A percentile compares a stretch with the other conserved stretches of the same genome.
Evolutionary conservation across 768 basidiomycete genomes (phyloP).

Genomic region (Crepidotus variabilis): DNA sequence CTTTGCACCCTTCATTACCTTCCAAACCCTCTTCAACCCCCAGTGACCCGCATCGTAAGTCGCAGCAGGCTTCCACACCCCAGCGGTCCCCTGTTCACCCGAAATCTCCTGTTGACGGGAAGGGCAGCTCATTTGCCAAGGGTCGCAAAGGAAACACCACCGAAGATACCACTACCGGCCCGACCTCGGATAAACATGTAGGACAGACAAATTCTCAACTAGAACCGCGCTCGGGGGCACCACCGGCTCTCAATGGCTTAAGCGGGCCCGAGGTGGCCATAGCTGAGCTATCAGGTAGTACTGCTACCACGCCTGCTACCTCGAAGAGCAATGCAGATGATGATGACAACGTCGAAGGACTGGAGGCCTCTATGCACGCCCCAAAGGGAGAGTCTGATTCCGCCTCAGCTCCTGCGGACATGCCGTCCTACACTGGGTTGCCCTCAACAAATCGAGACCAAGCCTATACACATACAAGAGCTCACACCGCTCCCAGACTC

Average conservation of each 20-base stretch:
- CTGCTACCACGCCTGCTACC: slow-evolving; percentile 1
- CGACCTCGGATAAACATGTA: too few species aligned
- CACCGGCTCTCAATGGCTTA: too few species aligned
- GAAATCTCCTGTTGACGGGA: not conserved
- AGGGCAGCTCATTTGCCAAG: not conserved
- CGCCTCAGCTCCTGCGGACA: slow-evolving; percentile 35
- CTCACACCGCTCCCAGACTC: slow-evolving; percentile 53
- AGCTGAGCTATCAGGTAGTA: not conserved
- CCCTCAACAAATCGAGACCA: slow-evolving; percentile 24
- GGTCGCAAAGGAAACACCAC: not conserved
- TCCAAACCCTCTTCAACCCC: slow-evolving; percentile 35
- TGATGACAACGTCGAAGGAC: slow-evolving; percentile 11
- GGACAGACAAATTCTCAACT: too few species aligned
- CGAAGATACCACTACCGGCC: too few species aligned
- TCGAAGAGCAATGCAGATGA: slow-evolving; percentile 10
- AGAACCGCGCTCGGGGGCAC: too few species aligned
- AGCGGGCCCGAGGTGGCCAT: slow-evolving; percentile 8
- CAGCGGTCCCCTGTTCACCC: slow-evolving; percentile 12
- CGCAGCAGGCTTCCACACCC: slow-evolving; percentile 18
- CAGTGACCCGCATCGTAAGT: slow-evolving; percentile 9
- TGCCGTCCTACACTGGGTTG: slow-evolving; percentile 25
- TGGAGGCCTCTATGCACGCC: slow-evolving; percentile 56
- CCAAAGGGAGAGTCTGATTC: slow-evolving; percentile 37
- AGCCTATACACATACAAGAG: slow-evolving; percentile 44
- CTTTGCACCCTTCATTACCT: slow-evolving; percentile 44